A percentile compares a stretch with the other conserved stretches of the same genome.
Evolutionary conservation across 345 rosid species (phyloP).

Genomic region (Eucalyptus regnans): DNA sequence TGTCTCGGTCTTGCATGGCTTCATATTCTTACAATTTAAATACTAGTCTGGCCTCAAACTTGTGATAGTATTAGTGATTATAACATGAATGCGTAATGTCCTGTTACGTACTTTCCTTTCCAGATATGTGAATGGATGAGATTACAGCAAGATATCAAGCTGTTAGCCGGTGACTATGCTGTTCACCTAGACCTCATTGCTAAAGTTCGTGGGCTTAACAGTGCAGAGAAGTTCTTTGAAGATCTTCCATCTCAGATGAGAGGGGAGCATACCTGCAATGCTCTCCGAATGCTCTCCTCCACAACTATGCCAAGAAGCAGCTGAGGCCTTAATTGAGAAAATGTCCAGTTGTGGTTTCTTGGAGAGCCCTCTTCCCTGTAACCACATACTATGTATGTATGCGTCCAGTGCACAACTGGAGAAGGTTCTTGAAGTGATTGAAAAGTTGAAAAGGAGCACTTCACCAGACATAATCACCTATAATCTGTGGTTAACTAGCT

Average conservation of each 20-base stretch:
- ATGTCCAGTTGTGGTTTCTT: constrained; percentile 68
- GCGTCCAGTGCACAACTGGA: constrained; percentile 38
- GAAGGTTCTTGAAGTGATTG: constrained; percentile 37
- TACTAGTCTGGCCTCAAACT: neutral
- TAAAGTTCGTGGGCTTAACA: constrained; percentile 65
- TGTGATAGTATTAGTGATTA: neutral
- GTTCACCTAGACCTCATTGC: constrained; percentile 78
- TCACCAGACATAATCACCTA: constrained; percentile 66
- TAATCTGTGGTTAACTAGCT: constrained; percentile 53
- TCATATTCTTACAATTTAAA: neutral
- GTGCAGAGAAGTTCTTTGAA: constrained; percentile 88
- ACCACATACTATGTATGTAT: constrained; percentile 65
- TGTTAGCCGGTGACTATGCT: constrained; percentile 81
- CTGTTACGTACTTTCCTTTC: neutral
- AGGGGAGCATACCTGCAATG: constrained; percentile 44
- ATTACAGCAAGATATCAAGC: constrained; percentile 51
- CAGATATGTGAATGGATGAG: constrained; percentile 96
- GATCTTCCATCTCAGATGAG: constrained; percentile 69
- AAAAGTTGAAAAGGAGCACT: constrained; percentile 46
- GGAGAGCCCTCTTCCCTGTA: constrained; percentile 53
- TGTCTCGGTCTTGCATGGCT: neutral
- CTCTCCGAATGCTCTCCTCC: constrained; percentile 91
- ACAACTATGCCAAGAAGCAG: constrained; percentile 53
- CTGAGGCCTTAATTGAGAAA: constrained; percentile 63
- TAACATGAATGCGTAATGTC: neutral